Evolutionary conservation across 2,329 filamentous ascomycete species (phyloP), one percentile per base, ranked within the genome.

Genomic region (Triangularia verruculosa): DNA sequence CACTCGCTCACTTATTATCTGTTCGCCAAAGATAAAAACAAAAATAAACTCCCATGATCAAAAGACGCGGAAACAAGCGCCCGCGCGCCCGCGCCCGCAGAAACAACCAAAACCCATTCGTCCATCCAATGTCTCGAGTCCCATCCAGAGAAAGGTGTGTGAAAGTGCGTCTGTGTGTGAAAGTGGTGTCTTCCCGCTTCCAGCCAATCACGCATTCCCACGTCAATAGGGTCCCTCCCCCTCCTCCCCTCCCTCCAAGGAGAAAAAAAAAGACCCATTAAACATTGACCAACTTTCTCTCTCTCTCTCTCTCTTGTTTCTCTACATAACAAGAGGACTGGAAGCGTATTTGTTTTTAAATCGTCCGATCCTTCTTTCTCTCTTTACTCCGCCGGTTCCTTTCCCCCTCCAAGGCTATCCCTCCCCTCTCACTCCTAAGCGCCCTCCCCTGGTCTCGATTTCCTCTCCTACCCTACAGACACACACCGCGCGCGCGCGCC

Each of bases 141-240:
- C n/a, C n/a, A n/a, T n/a, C n/a, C n/a, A n/a, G n/a, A n/a, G n/a
- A n/a, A 28, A 28, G 27, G 30, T 32, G 30, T 32, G 30, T 12
- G 30, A 32, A 11, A 7, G 30, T 28, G 27, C 9, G 27, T 28
- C n/a, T 4, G 27, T 28, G 12, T 13, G 34, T 53, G 51, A 6
- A 8, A 13, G 20, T 24, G 24, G 51, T 53, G 20, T n/a, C 11
- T 52, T 20, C 47, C 51, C 51, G 3, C 9, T 53, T 57, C 53
- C 65, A 66, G 61, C 68, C 68, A 71, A 71, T 71, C 65, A 69
- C 58, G 61, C 66, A 61, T 52, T 68, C 69, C 62, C 69, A 71
- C 69, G 69, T 71, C 69, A 71, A 70, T 70, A 59, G 67, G 56
- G 56, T 34, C 55, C 55, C 17, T 65, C 39, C 13, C n/a, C 61